phyloP scores from a whole-genome alignment of 371 early-diverging fungal genomes.

The Saksenaea oblongispora region DNA sequence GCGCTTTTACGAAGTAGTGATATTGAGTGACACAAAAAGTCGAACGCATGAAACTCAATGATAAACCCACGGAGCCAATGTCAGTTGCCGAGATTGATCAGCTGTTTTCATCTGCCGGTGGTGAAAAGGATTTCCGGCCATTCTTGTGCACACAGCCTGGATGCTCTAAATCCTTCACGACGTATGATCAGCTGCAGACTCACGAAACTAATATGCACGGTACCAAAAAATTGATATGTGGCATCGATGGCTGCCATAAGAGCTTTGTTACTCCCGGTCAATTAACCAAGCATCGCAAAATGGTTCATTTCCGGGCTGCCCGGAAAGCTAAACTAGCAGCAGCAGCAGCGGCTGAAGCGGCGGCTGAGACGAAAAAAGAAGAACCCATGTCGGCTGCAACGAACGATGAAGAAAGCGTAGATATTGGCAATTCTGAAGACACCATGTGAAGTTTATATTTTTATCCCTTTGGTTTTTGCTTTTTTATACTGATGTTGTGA shows the following conservation, averaged over 20 bases:
- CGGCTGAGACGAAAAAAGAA: slow-evolving; percentile 12
- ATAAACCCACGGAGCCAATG: slow-evolving; percentile 39
- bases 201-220: slow-evolving; percentile 58
- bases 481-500: slow-evolving; percentile 15
- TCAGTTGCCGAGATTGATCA: slow-evolving; percentile 48
- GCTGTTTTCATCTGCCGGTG: slow-evolving; percentile 43
- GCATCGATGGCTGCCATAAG: slow-evolving; percentile 51
- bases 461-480: slow-evolving; percentile 17
- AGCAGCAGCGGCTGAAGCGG: slow-evolving; percentile 38
- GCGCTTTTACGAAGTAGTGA: neutral
- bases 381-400: slow-evolving; percentile 6
- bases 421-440: slow-evolving; percentile 20
- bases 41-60: slow-evolving; percentile 40
- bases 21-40: slow-evolving; percentile 16
- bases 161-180: slow-evolving; percentile 49
- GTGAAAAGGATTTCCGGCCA: slow-evolving; percentile 48
- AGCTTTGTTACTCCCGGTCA: slow-evolving; percentile 53
- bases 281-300: slow-evolving; percentile 52
- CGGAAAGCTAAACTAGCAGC: slow-evolving; percentile 44
- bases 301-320: slow-evolving; percentile 55
- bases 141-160: slow-evolving; percentile 50
- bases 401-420: slow-evolving; percentile 14
- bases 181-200: slow-evolving; percentile 46
- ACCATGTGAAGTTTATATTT: slow-evolving; percentile 6
- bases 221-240: slow-evolving; percentile 46